Percentiles rank a stretch among this genome's conserved stretches.
Evolutionary conservation across 2,329 filamentous ascomycete genomes (phyloP).

Genomic region (Colletotrichum zoysiae): DNA sequence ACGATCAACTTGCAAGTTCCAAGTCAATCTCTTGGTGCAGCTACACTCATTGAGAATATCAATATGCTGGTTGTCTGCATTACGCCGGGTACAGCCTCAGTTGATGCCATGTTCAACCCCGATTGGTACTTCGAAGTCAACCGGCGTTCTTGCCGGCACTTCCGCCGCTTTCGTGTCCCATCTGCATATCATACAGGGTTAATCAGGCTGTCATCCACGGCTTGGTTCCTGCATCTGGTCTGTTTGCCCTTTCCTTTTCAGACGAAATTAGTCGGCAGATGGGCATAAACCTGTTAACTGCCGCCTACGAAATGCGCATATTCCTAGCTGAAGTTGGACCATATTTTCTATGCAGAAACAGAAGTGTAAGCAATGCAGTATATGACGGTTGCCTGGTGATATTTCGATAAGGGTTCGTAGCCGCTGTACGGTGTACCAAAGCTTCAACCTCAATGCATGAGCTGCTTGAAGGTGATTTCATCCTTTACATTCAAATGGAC

Average conservation of each 20-base stretch:
- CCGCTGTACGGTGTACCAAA: neutral
- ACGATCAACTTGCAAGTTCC: neutral
- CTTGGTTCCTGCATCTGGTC: neutral
- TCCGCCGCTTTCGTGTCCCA: conserved; percentile 11
- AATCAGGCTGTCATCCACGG: neutral
- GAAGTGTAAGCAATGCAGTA: neutral
- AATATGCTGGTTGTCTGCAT: neutral
- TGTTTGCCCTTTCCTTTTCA: neutral
- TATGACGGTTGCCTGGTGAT: neutral
- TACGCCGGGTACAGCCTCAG: neutral
- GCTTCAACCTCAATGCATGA: conserved; percentile 7
- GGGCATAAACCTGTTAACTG: neutral
- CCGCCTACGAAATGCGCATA: conserved; percentile 10
- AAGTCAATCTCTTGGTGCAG: neutral
- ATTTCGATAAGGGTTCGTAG: conserved; percentile 3
- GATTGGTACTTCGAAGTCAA: neutral
- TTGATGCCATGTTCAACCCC: neutral
- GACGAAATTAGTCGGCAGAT: neutral
- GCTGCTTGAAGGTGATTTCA: conserved; percentile 4
- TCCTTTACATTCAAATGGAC: neutral
- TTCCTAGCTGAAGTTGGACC: too few species aligned
- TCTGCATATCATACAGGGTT: too few species aligned
- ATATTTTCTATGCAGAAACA: neutral
- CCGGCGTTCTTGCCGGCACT: conserved; percentile 7
- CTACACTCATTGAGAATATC: neutral